Evolutionary conservation across 2,329 filamentous ascomycete species (phyloP).

Genomic region (Myriosclerotinia duriaeana): DNA sequence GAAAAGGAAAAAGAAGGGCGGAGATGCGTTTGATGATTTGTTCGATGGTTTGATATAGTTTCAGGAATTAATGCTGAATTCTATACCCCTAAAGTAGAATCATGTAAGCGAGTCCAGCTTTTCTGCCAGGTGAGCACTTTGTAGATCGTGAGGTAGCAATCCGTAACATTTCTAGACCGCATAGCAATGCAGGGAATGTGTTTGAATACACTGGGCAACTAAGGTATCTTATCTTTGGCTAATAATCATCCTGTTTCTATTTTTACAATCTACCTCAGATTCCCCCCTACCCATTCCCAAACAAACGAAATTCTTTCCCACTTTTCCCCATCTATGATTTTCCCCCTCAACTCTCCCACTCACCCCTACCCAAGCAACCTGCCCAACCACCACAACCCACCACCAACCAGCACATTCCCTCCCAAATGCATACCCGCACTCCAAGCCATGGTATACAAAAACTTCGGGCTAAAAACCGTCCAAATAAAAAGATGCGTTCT

Average conservation of each 20-base stretch:
- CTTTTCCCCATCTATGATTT: not conserved
- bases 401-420: constrained; percentile 65
- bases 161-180: too few relatives aligned
- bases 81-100: not conserved
- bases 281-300: not conserved
- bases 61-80: not conserved
- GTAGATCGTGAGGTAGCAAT: not conserved
- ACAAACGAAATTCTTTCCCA: not conserved
- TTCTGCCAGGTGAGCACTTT: not conserved
- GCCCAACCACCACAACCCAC: constrained; percentile 57
- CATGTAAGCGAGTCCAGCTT: not conserved
- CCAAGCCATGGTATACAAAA: constrained; percentile 90
- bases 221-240: not conserved
- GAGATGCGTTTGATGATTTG: constrained; percentile 70
- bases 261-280: not conserved
- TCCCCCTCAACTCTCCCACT: not conserved
- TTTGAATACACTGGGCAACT: not conserved
- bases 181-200: not conserved
- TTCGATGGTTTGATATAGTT: constrained; percentile 59
- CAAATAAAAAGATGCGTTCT: constrained; percentile 94
- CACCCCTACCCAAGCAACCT: constrained; percentile 38
- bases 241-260: not conserved
- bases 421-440: constrained; percentile 74
- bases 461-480: constrained; percentile 98
- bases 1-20: constrained; percentile 58